These are phyloP conservation scores for Suillus subalutaceus DNA, from an alignment of 768 basidiomycete genomes.

Conservation along the genomic window DNA sequence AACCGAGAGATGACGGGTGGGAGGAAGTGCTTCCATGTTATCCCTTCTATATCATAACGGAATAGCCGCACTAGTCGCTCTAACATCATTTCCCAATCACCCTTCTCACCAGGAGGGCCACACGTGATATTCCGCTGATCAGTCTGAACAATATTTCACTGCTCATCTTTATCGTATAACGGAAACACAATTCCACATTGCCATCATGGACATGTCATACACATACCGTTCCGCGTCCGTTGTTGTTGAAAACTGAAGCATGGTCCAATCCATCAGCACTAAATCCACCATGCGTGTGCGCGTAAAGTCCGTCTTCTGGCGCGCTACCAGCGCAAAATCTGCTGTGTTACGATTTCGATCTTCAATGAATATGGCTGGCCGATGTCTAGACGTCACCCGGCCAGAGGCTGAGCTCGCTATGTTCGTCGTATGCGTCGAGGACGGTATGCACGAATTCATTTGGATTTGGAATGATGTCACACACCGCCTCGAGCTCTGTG, in stretches of 20 bases:
- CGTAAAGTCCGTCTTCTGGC: conserved; percentile 25
- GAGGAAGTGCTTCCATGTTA: conserved; percentile 44
- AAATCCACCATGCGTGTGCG: conserved; percentile 16
- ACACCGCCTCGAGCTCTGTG: no score
- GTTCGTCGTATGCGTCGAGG: conserved; percentile 35
- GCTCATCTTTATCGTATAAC: conserved; percentile 23
- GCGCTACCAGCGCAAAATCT: conserved; percentile 36
- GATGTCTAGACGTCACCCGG: conserved; percentile 42
- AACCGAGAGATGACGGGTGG: conserved; percentile 42
- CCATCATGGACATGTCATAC: conserved; percentile 45
- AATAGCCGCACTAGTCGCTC: conserved; percentile 35
- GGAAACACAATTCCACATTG: conserved; percentile 43
- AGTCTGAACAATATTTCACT: conserved; percentile 15
- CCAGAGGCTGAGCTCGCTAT: conserved; percentile 35
- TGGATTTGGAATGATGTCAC: no score
- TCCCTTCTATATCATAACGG: conserved; percentile 38
- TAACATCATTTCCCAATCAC: conserved; percentile 43
- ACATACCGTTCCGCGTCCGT: conserved; percentile 40
- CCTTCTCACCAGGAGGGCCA: conserved; percentile 45
- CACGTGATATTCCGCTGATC: conserved; percentile 44
- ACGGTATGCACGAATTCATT: conserved; percentile 39
- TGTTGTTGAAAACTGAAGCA: conserved; percentile 49
- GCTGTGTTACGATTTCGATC: conserved; percentile 24
- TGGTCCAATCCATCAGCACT: conserved; percentile 34
- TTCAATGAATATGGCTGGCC: conserved; percentile 13